Base-by-base conservation (phyloP, 2,329 filamentous ascomycete species). In the Colletotrichum sojae region DNA sequence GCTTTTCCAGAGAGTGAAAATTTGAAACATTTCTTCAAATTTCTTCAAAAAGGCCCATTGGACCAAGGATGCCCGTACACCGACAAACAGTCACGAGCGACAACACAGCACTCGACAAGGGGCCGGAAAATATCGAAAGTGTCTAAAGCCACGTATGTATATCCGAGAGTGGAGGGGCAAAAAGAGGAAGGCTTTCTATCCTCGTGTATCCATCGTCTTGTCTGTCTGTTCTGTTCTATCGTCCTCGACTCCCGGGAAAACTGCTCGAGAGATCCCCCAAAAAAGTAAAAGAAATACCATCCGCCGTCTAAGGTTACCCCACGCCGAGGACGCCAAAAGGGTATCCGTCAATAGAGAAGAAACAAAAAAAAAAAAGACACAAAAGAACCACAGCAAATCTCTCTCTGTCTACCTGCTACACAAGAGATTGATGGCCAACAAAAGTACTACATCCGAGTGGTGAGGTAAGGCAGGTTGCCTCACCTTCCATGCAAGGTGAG, bases 311-410 rank as follows among this genome's bases (percentile, higher is more conserved):
- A 43, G 31, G 43, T 55, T 55, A 45, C 63, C 31, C 56, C 63
- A 48, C 48, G 57, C 67, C 67, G 9, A 49, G 67, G 67, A 67
- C 63, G 67, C 67, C 67, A 49, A 53, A 69, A 68, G 67, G 67
- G 67, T 70, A 70, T 70, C 63, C 67, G 27, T 68, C 67, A 57
- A 48, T 10, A 36, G 6, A 13, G 13, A 52, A 59, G 39, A 20
- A 31, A 51, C 13, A 43, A 27, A 57, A 52, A 60, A 25, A 46
- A 45, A 48, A 43, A 16, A 40, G 22, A 40, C 25, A 22, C 20
- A 51, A 46, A 40, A 45, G 36, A 59, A 20, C 15, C 22, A 64
- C 5, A 40, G n/a, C 31, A 46, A 51, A 45, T 63, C 22, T 53
- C 27, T 53, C 27, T 53, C 9, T 62, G 20, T 56, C 55, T 69